Base-by-base conservation (phyloP, 345 rosid genomes). In the Eutrema heterophyllum region DNA sequence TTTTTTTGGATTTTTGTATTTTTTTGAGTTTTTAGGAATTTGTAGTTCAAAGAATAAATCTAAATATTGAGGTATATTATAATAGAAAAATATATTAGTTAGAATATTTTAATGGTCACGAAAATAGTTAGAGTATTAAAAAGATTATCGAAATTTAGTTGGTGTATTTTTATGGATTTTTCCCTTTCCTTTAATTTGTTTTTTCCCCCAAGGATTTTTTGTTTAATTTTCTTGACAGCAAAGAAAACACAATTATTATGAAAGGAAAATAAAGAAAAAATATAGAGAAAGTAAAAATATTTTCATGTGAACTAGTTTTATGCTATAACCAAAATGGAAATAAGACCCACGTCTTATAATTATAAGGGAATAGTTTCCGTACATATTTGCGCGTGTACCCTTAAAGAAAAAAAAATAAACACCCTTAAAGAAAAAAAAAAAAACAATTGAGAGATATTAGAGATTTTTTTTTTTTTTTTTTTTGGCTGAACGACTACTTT, bases 131-230 rank as follows among this genome's bases (percentile, higher is more conserved):
- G n/a, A n/a, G n/a, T n/a, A n/a, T n/a, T n/a, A n/a, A n/a, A n/a
- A n/a, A n/a, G n/a, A n/a, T n/a, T n/a, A n/a, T n/a, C n/a, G n/a
- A n/a, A n/a, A n/a, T n/a, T n/a, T n/a, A n/a, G n/a, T n/a, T n/a
- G n/a, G n/a, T n/a, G n/a, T n/a, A n/a, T n/a, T n/a, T n/a, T n/a
- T n/a, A n/a, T n/a, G n/a, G n/a, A n/a, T n/a, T n/a, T n/a, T n/a
- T n/a, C n/a, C n/a, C n/a, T n/a, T 72, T 35, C n/a, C 56, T 55
- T 73, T 73, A 16, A 36, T 45, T 54, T 73, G 15, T 15, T 44
- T 44, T 40, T 49, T 0, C 27, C 26, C 39, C 12, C 10, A 30
- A 21, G 16, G 32, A 27, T 16, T 58, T 68, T 67, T 30, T 33
- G 7, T 55, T 32, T 40, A 7, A 36, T 67, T 39, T 67, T 56